Base-by-base conservation (phyloP, 306 rosid species). In the Cercis canadensis region DNA sequence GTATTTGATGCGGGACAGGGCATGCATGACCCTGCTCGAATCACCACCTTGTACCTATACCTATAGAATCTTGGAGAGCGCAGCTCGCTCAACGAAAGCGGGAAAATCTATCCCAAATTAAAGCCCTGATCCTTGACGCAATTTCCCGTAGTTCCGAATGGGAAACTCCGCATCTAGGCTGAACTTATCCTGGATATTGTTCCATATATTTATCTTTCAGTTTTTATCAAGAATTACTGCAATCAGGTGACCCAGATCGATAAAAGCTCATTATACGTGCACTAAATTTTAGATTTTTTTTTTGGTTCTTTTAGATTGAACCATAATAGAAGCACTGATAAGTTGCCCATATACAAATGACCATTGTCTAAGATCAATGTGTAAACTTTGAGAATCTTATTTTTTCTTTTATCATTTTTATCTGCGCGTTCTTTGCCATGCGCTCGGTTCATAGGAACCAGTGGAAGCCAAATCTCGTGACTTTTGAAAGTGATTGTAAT, bases 241-340 rank as follows among this genome's bases (percentile, higher is more conserved):
- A 49, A 71, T 80, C 78, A 80, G 81, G 81, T 70, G 24, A 5
- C n/a, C n/a, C n/a, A n/a, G n/a, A n/a, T n/a, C n/a, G n/a, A n/a
- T n/a, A n/a, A n/a, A n/a, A n/a, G n/a, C n/a, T n/a, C n/a, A n/a
- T n/a, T n/a, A 37, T 37, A 8, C 43, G 10, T 24, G 29, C 29
- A 0, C 10, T 37, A 8, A 37, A 8, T 37, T 37, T 37, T 17
- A 16, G 15, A n/a, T 47, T 50, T 49, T 14, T 15, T 33, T 11
- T 6, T 32, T 8, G 0, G 10, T 5, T 44, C 1, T 9, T 13
- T 10, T 5, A 32, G 29, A 54, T 21, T 5, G 6, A 14, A 11
- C 24, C 33, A 33, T n/a, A 7, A 8, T 46, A 4, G 21, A 46
- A 11, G 57, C 13, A 3, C 24, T 46, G 16, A n/a, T 44, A 43